Evolutionary conservation across 2,329 filamentous ascomycete species (phyloP).

Genomic region (Penicillium aurantiogriseum): DNA sequence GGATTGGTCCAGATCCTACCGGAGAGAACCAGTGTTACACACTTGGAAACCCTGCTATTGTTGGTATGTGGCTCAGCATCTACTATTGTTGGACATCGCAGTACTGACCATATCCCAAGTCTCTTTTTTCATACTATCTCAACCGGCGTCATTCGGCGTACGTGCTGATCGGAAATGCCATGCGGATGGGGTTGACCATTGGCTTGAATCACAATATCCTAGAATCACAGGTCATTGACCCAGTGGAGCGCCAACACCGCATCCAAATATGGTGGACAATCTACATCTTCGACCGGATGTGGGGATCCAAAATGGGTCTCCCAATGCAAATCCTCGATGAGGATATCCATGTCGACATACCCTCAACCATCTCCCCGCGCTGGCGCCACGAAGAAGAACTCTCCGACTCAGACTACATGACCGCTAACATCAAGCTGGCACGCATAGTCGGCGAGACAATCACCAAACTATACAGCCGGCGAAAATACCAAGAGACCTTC

Average conservation of each 20-base stretch:
- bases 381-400: conserved; percentile 38
- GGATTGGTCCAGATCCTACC: conserved; percentile 44
- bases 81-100: not conserved
- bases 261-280: conserved; percentile 42
- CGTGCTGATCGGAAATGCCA: conserved; percentile 38
- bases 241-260: conserved; percentile 41
- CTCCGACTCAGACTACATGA: conserved; percentile 37
- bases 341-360: conserved; percentile 46
- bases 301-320: conserved; percentile 50
- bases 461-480: conserved; percentile 35
- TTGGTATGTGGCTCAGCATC: conserved; percentile 29
- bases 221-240: conserved; percentile 37
- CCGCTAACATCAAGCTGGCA: conserved; percentile 40
- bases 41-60: conserved; percentile 45
- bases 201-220: conserved; percentile 46
- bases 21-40: conserved; percentile 46
- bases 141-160: conserved; percentile 39
- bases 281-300: conserved; percentile 47
- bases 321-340: conserved; percentile 51
- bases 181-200: conserved; percentile 44
- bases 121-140: conserved; percentile 38
- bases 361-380: conserved; percentile 32
- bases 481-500: conserved; percentile 39
- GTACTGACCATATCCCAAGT: conserved; percentile 19
- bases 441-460: conserved; percentile 39